Evolutionary conservation across 371 early-diverging fungal species (phyloP).

Genomic region (Apophysomyces ossiformis): DNA sequence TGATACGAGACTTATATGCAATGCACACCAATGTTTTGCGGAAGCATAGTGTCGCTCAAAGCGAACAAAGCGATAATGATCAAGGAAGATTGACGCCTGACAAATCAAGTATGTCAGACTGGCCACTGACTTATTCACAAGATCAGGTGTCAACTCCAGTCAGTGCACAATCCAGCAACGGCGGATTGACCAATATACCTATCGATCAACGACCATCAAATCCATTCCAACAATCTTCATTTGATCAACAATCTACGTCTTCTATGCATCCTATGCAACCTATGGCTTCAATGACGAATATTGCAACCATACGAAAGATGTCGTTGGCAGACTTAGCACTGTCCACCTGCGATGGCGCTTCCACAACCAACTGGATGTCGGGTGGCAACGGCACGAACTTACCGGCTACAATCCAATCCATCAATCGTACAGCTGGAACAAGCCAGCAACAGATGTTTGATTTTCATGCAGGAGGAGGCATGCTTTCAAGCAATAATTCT

Average conservation of each 20-base stretch:
- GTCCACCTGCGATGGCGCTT: constrained; percentile 30
- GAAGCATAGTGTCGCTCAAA: not conserved
- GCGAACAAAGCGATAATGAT: not conserved
- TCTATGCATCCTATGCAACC: not conserved
- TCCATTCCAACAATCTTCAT: not conserved
- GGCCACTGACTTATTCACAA: not conserved
- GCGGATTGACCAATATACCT: constrained; percentile 1
- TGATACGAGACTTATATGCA: constrained; percentile 63
- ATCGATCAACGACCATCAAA: not conserved
- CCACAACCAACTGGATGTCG: constrained; percentile 24
- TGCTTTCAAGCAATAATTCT: not conserved
- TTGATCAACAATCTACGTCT: not conserved
- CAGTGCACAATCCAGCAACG: not conserved
- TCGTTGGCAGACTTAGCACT: constrained; percentile 26
- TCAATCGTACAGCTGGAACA: constrained; percentile 13
- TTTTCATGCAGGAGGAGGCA: not conserved
- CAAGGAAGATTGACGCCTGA: not conserved
- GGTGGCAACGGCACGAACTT: constrained; percentile 29
- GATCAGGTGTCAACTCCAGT: not conserved
- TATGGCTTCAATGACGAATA: not conserved
- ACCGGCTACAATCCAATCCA: constrained; percentile 25
- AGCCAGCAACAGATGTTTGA: not conserved
- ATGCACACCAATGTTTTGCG: constrained; percentile 43
- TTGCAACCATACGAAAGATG: constrained; percentile 19
- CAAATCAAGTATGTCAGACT: not conserved